phyloP scores from a whole-genome alignment of 768 basidiomycete genomes.

The Obba rivulosa region DNA sequence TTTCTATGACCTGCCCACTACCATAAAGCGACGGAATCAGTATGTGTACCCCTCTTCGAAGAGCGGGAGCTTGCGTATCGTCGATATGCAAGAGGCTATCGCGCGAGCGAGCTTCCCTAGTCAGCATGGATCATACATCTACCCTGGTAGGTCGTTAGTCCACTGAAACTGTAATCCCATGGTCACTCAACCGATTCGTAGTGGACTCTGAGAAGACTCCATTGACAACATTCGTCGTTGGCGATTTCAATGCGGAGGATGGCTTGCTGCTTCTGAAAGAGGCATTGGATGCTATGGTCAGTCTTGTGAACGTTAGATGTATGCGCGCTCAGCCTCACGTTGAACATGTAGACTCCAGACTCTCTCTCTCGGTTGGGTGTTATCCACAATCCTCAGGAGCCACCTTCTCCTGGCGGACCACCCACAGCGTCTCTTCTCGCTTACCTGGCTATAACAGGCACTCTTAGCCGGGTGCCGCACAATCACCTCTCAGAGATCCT shows the following conservation, averaged over 20 bases:
- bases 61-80: slow-evolving; percentile 42
- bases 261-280: slow-evolving; percentile 60
- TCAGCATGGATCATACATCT: slow-evolving; percentile 47
- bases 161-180: background rate
- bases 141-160: slow-evolving; percentile 45
- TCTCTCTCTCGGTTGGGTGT: slow-evolving; percentile 63
- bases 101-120: slow-evolving; percentile 37
- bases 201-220: slow-evolving; percentile 24
- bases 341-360: slow-evolving; percentile 32
- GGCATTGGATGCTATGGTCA: slow-evolving; percentile 61
- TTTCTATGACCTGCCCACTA: slow-evolving; percentile 87
- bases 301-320: slow-evolving; percentile 11
- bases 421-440: slow-evolving; percentile 43
- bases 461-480: slow-evolving; percentile 36
- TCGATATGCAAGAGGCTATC: slow-evolving; percentile 54
- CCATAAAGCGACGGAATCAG: slow-evolving; percentile 64
- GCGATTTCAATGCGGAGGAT: slow-evolving; percentile 64
- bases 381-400: slow-evolving; percentile 59
- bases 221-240: slow-evolving; percentile 60
- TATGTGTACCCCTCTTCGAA: slow-evolving; percentile 58
- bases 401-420: slow-evolving; percentile 14
- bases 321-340: slow-evolving; percentile 4
- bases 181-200: slow-evolving; percentile 18
- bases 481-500: slow-evolving; percentile 36
- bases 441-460: slow-evolving; percentile 39